These are phyloP conservation scores for Debaryomyces coudertii DNA, from an alignment of 1,139 yeast species.

Conservation along the genomic window DNA sequence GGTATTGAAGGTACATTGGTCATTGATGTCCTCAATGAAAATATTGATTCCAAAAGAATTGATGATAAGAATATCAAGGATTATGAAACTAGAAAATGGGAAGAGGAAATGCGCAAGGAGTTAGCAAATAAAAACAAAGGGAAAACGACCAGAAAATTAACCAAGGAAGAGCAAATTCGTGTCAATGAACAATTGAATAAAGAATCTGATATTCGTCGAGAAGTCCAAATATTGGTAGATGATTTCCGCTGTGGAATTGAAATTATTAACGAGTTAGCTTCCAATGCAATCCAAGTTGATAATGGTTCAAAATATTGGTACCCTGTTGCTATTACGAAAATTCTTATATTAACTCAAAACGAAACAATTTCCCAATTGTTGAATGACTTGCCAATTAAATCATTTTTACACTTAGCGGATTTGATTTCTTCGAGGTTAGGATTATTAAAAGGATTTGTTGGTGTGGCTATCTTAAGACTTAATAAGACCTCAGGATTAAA, in stretches of 20 bases:
- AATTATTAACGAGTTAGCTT: constrained; percentile 55
- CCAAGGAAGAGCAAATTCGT: constrained; percentile 73
- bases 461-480: constrained; percentile 68
- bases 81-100: constrained; percentile 89
- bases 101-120: constrained; percentile 76
- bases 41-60: constrained; percentile 37
- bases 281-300: constrained; percentile 54
- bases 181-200: constrained; percentile 63
- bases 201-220: constrained; percentile 58
- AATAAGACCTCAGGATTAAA: constrained; percentile 44
- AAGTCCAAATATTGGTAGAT: constrained; percentile 42
- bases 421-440: constrained; percentile 53
- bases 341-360: constrained; percentile 45
- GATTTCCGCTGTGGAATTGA: constrained; percentile 53
- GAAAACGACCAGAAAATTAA: constrained; percentile 51
- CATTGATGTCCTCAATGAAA: constrained; percentile 56
- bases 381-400: constrained; percentile 34
- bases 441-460: constrained; percentile 54
- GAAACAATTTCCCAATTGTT: constrained; percentile 43
- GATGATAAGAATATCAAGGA: constrained; percentile 71
- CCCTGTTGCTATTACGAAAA: constrained; percentile 56
- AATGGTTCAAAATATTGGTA: constrained; percentile 79
- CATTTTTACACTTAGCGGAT: constrained; percentile 49
- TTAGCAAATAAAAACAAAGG: constrained; percentile 56
- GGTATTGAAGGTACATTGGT: constrained; percentile 73